These are phyloP conservation scores for Sporothrix luriei DNA, from an alignment of 2,329 filamentous ascomycete species.

Conservation along the genomic window DNA sequence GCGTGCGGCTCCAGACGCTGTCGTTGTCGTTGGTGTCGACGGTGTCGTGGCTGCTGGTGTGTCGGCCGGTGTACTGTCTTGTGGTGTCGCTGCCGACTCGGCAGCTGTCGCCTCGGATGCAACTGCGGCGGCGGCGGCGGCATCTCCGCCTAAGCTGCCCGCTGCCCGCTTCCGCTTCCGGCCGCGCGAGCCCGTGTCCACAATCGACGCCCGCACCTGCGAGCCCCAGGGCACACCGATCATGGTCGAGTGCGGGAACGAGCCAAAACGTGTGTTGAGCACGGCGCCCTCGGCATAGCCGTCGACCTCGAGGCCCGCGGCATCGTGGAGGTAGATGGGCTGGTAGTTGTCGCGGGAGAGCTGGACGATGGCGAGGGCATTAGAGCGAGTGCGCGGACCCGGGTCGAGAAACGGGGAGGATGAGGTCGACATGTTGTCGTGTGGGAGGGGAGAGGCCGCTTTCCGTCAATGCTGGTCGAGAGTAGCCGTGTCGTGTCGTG, in stretches of 20 bases:
- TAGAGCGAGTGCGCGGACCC: constrained; percentile 60
- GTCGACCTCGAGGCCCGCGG: constrained; percentile 60
- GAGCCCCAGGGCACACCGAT: constrained; percentile 85
- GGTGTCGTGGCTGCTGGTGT: constrained; percentile 10
- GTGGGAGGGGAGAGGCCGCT: too few species aligned
- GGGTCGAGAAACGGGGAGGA: constrained; percentile 81
- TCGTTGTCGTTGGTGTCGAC: not conserved
- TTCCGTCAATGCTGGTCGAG: too few species aligned
- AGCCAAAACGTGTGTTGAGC: constrained; percentile 91
- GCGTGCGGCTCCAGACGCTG: constrained; percentile 37
- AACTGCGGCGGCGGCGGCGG: constrained; percentile 17
- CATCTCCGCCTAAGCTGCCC: constrained; percentile 44
- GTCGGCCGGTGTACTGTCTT: constrained; percentile 30
- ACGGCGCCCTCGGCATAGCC: constrained; percentile 77
- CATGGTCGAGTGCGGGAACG: constrained; percentile 78
- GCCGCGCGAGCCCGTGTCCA: constrained; percentile 88
- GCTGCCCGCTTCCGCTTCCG: constrained; percentile 59
- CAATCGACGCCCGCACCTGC: constrained; percentile 84
- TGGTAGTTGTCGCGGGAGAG: constrained; percentile 84
- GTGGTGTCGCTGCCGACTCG: not conserved
- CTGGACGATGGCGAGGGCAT: constrained; percentile 79
- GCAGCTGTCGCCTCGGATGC: not conserved
- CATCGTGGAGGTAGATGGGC: constrained; percentile 69
- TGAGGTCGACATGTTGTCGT: not conserved
- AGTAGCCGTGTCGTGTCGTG: constrained; percentile 22